phyloP scores from a whole-genome alignment of 306 rosid genomes.

The Cyclanthera cordifolia region DNA sequence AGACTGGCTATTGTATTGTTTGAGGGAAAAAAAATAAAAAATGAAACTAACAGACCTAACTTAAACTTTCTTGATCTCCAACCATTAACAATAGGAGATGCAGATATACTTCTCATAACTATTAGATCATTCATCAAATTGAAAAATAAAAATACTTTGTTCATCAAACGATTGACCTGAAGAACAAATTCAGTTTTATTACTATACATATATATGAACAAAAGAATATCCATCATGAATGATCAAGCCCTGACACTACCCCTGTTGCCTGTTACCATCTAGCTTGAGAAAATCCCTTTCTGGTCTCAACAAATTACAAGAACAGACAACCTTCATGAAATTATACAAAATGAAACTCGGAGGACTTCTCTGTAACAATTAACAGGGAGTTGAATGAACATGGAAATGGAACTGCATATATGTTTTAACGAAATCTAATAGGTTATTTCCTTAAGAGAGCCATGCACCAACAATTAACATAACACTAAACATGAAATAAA shows the following conservation, averaged over 20 bases:
- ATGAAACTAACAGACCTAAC: neutral
- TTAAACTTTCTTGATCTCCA: neutral
- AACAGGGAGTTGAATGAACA: neutral
- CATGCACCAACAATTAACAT: slow-evolving; percentile 8
- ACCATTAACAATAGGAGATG: neutral
- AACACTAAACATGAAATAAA: neutral
- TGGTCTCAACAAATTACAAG: neutral
- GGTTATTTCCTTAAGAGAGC: neutral
- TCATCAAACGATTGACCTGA: neutral
- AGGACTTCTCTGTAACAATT: neutral
- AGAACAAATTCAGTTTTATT: neutral
- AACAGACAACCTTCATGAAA: neutral
- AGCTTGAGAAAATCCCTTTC: neutral
- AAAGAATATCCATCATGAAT: no score
- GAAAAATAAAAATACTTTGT: neutral
- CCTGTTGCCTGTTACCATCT: neutral
- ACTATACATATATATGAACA: no score
- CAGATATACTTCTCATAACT: neutral
- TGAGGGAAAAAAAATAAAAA: neutral
- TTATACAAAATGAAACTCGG: neutral
- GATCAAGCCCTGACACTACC: no score
- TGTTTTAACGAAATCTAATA: neutral
- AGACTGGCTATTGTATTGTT: neutral
- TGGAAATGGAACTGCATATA: neutral
- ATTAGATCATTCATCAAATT: neutral